Percentiles rank a stretch among this genome's conserved stretches.
phyloP scores from a whole-genome alignment of 2,329 filamentous ascomycete species.

The Thelonectria olida region DNA sequence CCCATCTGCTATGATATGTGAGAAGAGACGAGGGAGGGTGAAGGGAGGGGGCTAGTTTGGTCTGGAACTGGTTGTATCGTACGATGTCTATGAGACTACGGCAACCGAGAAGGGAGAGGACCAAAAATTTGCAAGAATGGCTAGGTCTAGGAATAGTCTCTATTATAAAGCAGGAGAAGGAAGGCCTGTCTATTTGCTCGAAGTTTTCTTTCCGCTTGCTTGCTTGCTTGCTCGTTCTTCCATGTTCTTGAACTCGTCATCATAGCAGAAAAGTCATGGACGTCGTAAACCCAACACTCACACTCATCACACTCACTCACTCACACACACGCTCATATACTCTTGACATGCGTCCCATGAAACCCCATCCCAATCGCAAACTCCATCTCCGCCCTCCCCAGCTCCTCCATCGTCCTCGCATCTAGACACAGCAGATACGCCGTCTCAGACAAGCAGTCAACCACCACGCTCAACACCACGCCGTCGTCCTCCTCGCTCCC shows the following conservation, averaged over 20 bases:
- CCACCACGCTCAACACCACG: constrained; percentile 68
- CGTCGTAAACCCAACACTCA: no score
- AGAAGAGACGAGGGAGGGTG: not conserved
- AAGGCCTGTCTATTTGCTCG: not conserved
- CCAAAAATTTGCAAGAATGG: no score
- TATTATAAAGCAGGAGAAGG: no score
- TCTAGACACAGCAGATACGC: constrained; percentile 75
- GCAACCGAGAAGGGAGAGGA: not conserved
- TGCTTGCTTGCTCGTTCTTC: not conserved
- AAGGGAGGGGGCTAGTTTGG: not conserved
- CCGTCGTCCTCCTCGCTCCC: constrained; percentile 68
- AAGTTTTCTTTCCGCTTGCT: not conserved
- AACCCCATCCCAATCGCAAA: constrained; percentile 72
- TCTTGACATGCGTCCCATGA: constrained; percentile 63
- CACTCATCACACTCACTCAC: no score
- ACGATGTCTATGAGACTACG: not conserved
- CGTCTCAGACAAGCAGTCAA: constrained; percentile 65
- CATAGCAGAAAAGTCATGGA: not conserved
- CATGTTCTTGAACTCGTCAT: not conserved
- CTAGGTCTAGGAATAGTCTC: no score
- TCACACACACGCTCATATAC: not conserved
- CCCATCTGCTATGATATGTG: not conserved
- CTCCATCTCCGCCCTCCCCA: constrained; percentile 69
- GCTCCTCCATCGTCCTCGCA: constrained; percentile 69
- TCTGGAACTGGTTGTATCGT: not conserved